Percentiles rank a stretch among this genome's conserved stretches.
These are phyloP conservation scores for Leccinum subrobustum DNA, from an alignment of 1,284 basidiomycete species.

Conservation along the genomic window DNA sequence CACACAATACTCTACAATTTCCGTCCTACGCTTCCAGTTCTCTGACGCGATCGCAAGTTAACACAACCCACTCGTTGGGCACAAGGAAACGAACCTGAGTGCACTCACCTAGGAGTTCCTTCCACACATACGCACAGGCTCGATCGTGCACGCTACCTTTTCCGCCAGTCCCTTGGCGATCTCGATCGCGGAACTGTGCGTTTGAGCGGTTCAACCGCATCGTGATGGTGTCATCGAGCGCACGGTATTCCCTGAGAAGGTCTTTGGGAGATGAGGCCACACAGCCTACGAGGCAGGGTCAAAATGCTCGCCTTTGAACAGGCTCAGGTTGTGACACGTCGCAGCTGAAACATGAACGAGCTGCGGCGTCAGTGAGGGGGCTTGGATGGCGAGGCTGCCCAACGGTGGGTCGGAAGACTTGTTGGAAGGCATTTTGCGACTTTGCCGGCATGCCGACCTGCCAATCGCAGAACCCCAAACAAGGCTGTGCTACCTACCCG, in stretches of 20 bases:
- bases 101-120: constrained; percentile 70
- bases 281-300: constrained; percentile 7
- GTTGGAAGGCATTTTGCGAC: constrained; percentile 45
- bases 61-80: constrained; percentile 9
- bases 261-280: constrained; percentile 46
- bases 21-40: constrained; percentile 81
- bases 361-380: constrained; percentile 55
- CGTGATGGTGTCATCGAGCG: constrained; percentile 79
- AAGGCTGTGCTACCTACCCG: constrained; percentile 19
- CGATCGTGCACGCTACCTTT: constrained; percentile 61
- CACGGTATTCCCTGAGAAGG: constrained; percentile 82
- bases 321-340: constrained; percentile 76
- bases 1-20: constrained; percentile 80
- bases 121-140: constrained; percentile 80
- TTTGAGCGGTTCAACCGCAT: constrained; percentile 83
- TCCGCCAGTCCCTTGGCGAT: constrained; percentile 43
- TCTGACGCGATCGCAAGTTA: constrained; percentile 42
- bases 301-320: constrained; percentile 69
- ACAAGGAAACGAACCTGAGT: constrained; percentile 13
- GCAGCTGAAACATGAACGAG: constrained; percentile 62
- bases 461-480: constrained; percentile 22
- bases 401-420: constrained; percentile 49
- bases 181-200: constrained; percentile 76
- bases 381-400: constrained; percentile 68
- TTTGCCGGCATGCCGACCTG: constrained; percentile 29